A percentile compares a stretch with the other conserved stretches of the same genome.
These are phyloP conservation scores for Rhynchosporium graminicola DNA, from an alignment of 2,329 filamentous ascomycete genomes.

Conservation along the genomic window DNA sequence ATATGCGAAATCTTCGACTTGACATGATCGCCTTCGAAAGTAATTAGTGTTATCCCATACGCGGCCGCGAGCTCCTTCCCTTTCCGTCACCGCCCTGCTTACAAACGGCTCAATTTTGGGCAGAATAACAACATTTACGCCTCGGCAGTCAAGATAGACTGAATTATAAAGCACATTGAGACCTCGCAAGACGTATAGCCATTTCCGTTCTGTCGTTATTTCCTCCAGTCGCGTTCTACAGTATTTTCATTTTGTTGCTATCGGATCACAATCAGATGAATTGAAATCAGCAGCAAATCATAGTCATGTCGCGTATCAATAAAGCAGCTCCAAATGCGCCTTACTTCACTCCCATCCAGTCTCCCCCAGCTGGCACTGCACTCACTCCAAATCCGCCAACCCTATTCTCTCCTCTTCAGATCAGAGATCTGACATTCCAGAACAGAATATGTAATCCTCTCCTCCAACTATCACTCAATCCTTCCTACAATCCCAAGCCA, in stretches of 20 bases:
- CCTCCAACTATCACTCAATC: background rate
- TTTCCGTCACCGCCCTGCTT: constrained; percentile 2
- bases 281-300: background rate
- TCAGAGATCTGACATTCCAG: constrained; percentile 47
- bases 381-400: constrained; percentile 36
- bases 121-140: constrained; percentile 5
- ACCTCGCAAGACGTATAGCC: too few relatives aligned
- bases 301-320: constrained; percentile 16
- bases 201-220: too few relatives aligned
- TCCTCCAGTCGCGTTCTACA: too few relatives aligned
- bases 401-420: constrained; percentile 48
- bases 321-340: constrained; percentile 31
- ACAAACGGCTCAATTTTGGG: background rate
- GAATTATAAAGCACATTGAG: background rate
- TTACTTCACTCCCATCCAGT: constrained; percentile 40
- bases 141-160: background rate
- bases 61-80: background rate
- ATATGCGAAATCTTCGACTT: background rate
- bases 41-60: background rate
- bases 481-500: background rate
- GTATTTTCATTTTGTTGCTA: too few relatives aligned
- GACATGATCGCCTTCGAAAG: background rate
- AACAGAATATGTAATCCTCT: constrained; percentile 45
- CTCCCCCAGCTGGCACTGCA: constrained; percentile 37
- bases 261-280: background rate